Evolutionary conservation across 1,284 basidiomycete species (phyloP).

Genomic region (Puccinia triticina): DNA sequence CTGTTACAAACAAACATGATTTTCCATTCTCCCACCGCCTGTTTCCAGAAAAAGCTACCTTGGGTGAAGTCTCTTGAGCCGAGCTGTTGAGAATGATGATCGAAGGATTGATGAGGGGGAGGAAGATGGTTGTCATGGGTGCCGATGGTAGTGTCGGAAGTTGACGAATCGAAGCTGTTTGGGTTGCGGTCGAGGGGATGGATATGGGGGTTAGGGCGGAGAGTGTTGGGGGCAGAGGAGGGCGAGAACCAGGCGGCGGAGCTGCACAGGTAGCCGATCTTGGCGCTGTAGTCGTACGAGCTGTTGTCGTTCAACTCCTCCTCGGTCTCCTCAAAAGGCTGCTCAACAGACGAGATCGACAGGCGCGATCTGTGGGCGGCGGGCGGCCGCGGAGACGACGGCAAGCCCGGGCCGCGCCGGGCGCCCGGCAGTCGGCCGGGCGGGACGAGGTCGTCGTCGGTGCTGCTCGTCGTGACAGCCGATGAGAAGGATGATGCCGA

Average conservation of each 20-base stretch:
- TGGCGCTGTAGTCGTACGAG: conserved; percentile 42
- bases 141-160: conserved; percentile 1
- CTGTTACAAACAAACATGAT: conserved; percentile 45
- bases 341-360: not conserved
- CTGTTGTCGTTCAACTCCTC: conserved; percentile 33
- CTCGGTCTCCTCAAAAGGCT: not conserved
- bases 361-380: not conserved
- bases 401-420: not conserved
- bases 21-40: conserved; percentile 46
- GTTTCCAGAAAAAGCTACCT: conserved; percentile 49
- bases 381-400: not conserved
- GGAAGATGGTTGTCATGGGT: not conserved
- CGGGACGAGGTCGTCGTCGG: not conserved
- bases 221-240: not conserved
- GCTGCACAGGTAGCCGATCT: conserved; percentile 42
- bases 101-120: too few species aligned
- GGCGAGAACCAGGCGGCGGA: conserved; percentile 36
- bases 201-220: not conserved
- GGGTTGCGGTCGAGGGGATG: conserved; percentile 7
- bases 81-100: not conserved
- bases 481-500: conserved; percentile 12
- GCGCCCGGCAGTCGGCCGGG: not conserved
- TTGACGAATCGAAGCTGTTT: conserved; percentile 1
- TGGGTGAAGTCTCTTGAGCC: not conserved
- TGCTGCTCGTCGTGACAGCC: not conserved